phyloP scores from a whole-genome alignment of 2,329 filamentous ascomycete species.

The Orbilia javanica region DNA sequence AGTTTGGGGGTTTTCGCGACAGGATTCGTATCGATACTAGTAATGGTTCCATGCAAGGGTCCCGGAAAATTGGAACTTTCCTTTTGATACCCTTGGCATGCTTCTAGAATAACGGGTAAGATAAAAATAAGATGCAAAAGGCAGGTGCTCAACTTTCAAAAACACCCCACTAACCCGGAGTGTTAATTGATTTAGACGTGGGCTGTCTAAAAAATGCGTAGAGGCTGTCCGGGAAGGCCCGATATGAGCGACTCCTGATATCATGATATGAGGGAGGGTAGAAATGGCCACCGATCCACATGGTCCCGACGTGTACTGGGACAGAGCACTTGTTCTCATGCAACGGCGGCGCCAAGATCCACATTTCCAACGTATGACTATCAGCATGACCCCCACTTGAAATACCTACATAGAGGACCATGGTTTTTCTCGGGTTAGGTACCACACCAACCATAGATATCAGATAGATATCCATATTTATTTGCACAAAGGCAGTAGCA shows the following conservation, averaged over 20 bases:
- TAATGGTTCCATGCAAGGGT: not conserved
- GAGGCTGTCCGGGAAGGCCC: not conserved
- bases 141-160: not conserved
- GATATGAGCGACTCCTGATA: not conserved
- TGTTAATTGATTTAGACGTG: not conserved
- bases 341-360: not conserved
- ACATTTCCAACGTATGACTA: not conserved
- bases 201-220: not conserved
- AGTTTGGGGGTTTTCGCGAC: not conserved
- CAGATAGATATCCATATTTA: too few relatives aligned
- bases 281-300: not conserved
- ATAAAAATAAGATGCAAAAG: not conserved
- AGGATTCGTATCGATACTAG: slow-evolving; percentile 9
- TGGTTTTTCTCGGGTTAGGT: not conserved
- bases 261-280: not conserved
- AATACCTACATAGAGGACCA: too few relatives aligned
- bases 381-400: not conserved
- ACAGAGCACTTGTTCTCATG: too few relatives aligned
- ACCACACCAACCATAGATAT: not conserved
- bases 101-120: slow-evolving; percentile 24
- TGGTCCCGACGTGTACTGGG: too few relatives aligned
- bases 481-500: too few relatives aligned
- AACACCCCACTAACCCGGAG: not conserved
- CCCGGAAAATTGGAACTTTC: slow-evolving; percentile 2
- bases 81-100: slow-evolving; percentile 2